Evolutionary conservation across 2,329 filamentous ascomycete species (phyloP), one percentile per base, ranked within the genome.

Genomic region (Xylaria sp.): DNA sequence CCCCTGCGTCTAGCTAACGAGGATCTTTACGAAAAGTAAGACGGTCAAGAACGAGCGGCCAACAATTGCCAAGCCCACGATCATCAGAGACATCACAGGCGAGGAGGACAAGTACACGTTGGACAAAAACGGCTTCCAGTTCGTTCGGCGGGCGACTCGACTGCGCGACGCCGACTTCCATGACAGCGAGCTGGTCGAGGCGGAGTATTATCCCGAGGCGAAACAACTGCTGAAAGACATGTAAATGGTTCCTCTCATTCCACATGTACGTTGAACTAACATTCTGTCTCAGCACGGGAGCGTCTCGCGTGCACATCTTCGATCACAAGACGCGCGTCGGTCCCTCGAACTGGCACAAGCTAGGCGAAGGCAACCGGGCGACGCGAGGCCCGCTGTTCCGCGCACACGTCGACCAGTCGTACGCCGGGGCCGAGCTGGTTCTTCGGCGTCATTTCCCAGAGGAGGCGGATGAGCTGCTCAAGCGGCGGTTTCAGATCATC

Each of bases 141-240:
- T 80, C 65, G 69, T 75, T 28, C 74, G 70, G 12, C 78, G 78
- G 48, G 63, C 73, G 50, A 79, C 77, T 70, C 39, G 39, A 2
- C 74, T 81, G 53, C 60, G 15, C 18, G 66, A 48, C 10, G 68
- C 73, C n/a, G 72, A 73, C 1, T 83, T 82, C 65, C 66, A 72
- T 3, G 85, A 90, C 75, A 87, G 91, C 59, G 83, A 85, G 3
- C 81, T 83, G 30, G 89, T 95, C 74, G 82, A 86, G 73, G 72
- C 80, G 1, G 80, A 84, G 30, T 95, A 94, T 80, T 95, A 94
- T 78, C 86, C 89, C 0, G 91, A 94, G 76, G 87, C 92, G 25
- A 88, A 90, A 77, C 79, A 87, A 60, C 79, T 94, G 30, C 76
- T 94, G 0, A 90, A 89, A 61, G 83, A 87, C 2, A 83, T 78